A percentile compares a stretch with the other conserved stretches of the same genome.
phyloP scores from a whole-genome alignment of 2,329 filamentous ascomycete species.

The Nakataea oryzae region DNA sequence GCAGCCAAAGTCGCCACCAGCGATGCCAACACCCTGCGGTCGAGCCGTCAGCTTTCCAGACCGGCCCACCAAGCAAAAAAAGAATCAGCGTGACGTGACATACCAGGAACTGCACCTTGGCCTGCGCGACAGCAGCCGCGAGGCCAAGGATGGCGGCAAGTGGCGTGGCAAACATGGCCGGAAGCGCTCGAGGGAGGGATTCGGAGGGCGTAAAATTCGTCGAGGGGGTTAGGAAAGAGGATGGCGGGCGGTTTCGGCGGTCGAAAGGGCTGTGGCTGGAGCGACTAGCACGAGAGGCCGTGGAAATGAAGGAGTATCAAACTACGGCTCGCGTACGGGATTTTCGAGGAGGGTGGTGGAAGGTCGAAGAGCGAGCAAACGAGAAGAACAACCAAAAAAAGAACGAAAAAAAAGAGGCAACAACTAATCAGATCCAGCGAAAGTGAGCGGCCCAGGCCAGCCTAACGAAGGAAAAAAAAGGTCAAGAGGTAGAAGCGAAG shows the following conservation, averaged over 20 bases:
- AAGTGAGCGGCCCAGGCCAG: background rate
- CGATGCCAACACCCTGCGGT: conserved; percentile 17
- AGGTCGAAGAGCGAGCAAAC: background rate
- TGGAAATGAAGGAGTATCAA: background rate
- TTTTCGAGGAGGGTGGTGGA: background rate
- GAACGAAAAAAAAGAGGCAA: background rate
- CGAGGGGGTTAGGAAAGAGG: background rate
- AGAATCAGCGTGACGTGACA: background rate
- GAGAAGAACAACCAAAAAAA: background rate
- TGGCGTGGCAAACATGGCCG: conserved; percentile 1
- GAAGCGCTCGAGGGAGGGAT: background rate
- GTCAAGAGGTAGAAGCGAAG: background rate
- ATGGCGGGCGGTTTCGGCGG: background rate
- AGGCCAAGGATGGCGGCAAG: conserved; percentile 1
- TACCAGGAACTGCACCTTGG: conserved; percentile 5
- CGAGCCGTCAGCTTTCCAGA: background rate
- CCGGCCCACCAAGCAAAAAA: no score
- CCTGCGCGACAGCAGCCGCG: background rate
- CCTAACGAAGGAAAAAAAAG: background rate
- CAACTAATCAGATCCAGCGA: background rate
- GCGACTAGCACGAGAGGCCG: background rate
- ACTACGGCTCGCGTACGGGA: background rate
- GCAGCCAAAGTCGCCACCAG: conserved; percentile 38
- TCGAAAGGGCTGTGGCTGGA: background rate
- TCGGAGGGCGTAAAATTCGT: background rate